Evolutionary conservation across 768 basidiomycete species (phyloP).

Genomic region (Tephrocybe rancida): DNA sequence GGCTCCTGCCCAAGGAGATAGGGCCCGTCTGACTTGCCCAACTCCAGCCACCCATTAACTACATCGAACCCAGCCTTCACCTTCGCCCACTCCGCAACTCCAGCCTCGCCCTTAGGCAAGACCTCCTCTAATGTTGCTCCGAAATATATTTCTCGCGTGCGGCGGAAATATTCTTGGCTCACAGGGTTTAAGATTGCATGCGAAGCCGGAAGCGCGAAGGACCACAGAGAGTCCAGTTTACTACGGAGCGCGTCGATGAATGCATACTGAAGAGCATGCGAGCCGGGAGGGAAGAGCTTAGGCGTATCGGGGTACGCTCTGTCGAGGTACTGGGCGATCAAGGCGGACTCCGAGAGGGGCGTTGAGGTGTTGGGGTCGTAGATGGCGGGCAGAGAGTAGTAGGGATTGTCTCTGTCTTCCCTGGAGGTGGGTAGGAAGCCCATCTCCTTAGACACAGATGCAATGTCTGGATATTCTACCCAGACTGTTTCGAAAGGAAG

Average conservation of each 20-base stretch:
- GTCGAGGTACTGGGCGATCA: slow-evolving; percentile 51
- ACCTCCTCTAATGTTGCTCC: slow-evolving; percentile 40
- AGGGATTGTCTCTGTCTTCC: slow-evolving; percentile 32
- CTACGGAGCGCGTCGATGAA: slow-evolving; percentile 19
- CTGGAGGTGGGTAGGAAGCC: slow-evolving; percentile 31
- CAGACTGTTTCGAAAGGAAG: slow-evolving; percentile 43
- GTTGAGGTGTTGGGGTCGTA: slow-evolving; percentile 36
- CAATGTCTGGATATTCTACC: slow-evolving; percentile 47
- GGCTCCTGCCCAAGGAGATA: slow-evolving; percentile 39
- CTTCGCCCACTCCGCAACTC: slow-evolving; percentile 37
- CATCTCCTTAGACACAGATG: slow-evolving; percentile 28
- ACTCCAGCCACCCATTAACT: slow-evolving; percentile 29
- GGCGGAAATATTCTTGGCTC: slow-evolving; percentile 39
- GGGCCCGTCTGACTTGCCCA: slow-evolving; percentile 25
- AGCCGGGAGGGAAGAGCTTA: slow-evolving; percentile 21
- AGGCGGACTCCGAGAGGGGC: slow-evolving; percentile 39
- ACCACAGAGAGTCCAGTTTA: slow-evolving; percentile 11
- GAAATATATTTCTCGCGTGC: slow-evolving; percentile 33
- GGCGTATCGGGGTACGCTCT: slow-evolving; percentile 38
- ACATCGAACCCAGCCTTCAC: slow-evolving; percentile 32
- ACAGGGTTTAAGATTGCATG: slow-evolving; percentile 28
- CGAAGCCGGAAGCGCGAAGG: slow-evolving; percentile 23
- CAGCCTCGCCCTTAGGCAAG: slow-evolving; percentile 28
- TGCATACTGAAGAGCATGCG: slow-evolving; percentile 20
- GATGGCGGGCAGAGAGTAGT: slow-evolving; percentile 44